Evolutionary conservation across 2,329 filamentous ascomycete genomes (phyloP).

Genomic region (Pseudogymnoascus sp.): DNA sequence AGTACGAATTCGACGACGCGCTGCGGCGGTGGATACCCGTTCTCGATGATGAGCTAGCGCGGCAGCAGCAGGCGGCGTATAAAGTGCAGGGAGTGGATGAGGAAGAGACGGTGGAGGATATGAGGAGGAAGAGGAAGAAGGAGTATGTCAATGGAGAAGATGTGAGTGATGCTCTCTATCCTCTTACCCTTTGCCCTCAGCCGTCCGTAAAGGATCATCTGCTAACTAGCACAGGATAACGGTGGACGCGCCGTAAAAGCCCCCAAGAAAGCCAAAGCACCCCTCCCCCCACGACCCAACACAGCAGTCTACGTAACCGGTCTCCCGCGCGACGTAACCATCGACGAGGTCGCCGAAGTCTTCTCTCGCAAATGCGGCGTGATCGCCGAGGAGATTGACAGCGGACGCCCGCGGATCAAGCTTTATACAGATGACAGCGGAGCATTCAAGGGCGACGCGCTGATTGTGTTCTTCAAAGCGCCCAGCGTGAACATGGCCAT

Average conservation of each 20-base stretch:
- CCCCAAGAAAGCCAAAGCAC: conserved; percentile 29
- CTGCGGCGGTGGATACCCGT: conserved; percentile 69
- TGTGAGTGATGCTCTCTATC: conserved; percentile 31
- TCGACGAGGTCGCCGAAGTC: conserved; percentile 71
- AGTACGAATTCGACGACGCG: conserved; percentile 72
- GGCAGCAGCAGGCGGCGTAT: conserved; percentile 56
- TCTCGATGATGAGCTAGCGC: conserved; percentile 54
- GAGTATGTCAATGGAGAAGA: conserved; percentile 42
- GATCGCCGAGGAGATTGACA: conserved; percentile 90
- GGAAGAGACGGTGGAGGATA: conserved; percentile 39
- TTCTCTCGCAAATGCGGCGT: conserved; percentile 83
- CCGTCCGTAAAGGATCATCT: background rate
- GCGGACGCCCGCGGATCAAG: conserved; percentile 80
- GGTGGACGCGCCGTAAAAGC: conserved; percentile 27
- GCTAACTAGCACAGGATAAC: conserved; percentile 21
- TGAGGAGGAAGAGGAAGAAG: conserved; percentile 46
- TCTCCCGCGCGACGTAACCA: conserved; percentile 69
- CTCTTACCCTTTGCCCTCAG: background rate
- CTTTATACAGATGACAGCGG: conserved; percentile 79
- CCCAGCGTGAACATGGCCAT: conserved; percentile 86
- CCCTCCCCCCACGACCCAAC: conserved; percentile 51
- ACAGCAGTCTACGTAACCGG: conserved; percentile 90
- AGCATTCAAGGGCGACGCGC: conserved; percentile 84
- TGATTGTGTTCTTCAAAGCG: conserved; percentile 90
- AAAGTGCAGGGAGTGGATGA: conserved; percentile 53